Evolutionary conservation across 164 flowering plant genomes (phyloP).

Genomic region (Cinnamomum chago): DNA sequence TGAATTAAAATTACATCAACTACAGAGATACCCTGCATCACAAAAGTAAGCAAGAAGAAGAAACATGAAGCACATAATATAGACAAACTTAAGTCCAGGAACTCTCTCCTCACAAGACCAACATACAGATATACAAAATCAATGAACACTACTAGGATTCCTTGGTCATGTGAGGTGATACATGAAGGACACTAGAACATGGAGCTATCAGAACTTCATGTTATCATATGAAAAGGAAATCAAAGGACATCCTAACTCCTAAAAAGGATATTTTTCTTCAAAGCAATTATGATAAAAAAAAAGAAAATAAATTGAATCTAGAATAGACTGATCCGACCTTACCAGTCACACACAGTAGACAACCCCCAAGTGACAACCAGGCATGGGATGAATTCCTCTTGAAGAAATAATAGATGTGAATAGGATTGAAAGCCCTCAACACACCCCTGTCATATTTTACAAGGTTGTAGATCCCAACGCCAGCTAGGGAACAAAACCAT

Average conservation of each 20-base stretch:
- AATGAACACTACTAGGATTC: not conserved
- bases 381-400: slow-evolving; percentile 84
- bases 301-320: not conserved
- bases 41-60: not conserved
- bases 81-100: not conserved
- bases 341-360: slow-evolving; percentile 97
- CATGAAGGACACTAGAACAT: not conserved
- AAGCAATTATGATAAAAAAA: not conserved
- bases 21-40: no score
- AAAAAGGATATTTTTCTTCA: not conserved
- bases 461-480: slow-evolving; percentile 87
- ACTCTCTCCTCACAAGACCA: not conserved
- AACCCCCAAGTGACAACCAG: slow-evolving; percentile 93
- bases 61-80: not conserved
- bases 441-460: slow-evolving; percentile 74
- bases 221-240: not conserved
- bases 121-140: not conserved
- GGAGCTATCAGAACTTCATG: not conserved
- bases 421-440: slow-evolving; percentile 84
- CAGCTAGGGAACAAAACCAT: slow-evolving; percentile 97
- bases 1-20: no score
- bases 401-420: slow-evolving; percentile 85
- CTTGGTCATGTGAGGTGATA: no score
- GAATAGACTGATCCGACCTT: slow-evolving; percentile 3
- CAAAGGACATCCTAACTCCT: not conserved